Conservation (phyloP, 1,284 basidiomycete genomes). For the Boletus mariae region DNA sequence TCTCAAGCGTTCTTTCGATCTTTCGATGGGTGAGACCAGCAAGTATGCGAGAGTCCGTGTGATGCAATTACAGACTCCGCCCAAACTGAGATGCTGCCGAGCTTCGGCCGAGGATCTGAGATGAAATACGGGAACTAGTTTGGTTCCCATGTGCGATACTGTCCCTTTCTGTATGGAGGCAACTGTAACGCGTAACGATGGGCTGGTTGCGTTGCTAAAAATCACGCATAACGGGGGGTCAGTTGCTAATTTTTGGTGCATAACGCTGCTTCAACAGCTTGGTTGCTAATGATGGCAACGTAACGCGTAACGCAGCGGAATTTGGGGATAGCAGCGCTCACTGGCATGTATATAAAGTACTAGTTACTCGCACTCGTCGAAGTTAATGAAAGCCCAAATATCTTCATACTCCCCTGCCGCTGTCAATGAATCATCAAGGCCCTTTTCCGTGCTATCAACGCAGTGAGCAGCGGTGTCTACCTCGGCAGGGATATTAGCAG, state of each 20-base stretch:
- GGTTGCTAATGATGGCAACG: not conserved
- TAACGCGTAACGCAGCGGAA: not conserved
- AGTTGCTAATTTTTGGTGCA: no score
- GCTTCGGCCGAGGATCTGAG: not conserved
- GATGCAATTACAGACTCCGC: not conserved
- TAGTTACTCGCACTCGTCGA: not conserved
- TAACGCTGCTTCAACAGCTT: no score
- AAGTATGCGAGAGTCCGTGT: no score
- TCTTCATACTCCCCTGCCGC: not conserved
- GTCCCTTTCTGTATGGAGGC: no score
- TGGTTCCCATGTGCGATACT: no score
- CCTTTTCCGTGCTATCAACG: not conserved
- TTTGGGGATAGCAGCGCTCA: no score
- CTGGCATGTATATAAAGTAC: not conserved
- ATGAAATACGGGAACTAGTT: not conserved
- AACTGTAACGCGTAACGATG: no score
- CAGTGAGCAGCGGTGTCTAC: not conserved
- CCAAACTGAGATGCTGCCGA: not conserved
- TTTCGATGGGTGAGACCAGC: no score
- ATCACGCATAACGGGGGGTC: no score
- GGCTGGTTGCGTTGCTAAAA: no score
- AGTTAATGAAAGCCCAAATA: not conserved
- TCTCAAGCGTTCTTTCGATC: no score
- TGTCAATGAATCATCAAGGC: not conserved
- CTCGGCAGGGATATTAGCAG: not conserved